These are phyloP conservation scores for Vanrija sp. DNA, from an alignment of 1,284 basidiomycete species.

Conservation along the genomic window DNA sequence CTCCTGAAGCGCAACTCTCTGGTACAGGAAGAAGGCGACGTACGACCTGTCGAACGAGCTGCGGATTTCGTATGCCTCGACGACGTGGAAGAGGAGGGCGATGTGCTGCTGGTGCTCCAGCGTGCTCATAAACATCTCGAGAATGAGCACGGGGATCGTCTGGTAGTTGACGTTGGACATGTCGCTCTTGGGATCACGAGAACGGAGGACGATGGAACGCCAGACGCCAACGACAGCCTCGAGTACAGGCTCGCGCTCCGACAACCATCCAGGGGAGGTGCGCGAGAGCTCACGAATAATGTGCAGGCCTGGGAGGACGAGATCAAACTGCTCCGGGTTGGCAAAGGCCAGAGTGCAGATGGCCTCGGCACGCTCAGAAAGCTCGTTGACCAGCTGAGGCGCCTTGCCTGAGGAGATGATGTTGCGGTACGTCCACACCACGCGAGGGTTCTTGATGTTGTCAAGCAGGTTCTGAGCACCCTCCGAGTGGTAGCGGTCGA, in stretches of 20 bases:
- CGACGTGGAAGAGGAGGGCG: constrained; percentile 84
- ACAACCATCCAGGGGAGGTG: constrained; percentile 58
- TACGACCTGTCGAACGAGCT: constrained; percentile 77
- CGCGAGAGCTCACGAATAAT: constrained; percentile 73
- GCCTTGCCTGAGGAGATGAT: constrained; percentile 74
- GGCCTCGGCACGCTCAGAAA: constrained; percentile 61
- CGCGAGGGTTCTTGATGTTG: constrained; percentile 67
- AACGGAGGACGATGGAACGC: constrained; percentile 53
- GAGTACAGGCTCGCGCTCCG: constrained; percentile 57
- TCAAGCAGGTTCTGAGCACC: constrained; percentile 80
- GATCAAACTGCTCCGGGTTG: constrained; percentile 55
- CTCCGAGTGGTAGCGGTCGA: constrained; percentile 84
- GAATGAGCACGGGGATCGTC: constrained; percentile 66
- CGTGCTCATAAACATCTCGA: constrained; percentile 68
- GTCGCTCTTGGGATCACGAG: constrained; percentile 39
- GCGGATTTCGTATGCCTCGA: constrained; percentile 75
- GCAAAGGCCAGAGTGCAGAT: constrained; percentile 62
- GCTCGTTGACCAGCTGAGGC: constrained; percentile 68
- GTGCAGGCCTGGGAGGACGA: constrained; percentile 65
- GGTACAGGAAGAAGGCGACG: constrained; percentile 83
- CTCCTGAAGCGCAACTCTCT: constrained; percentile 65
- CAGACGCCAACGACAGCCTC: constrained; percentile 69
- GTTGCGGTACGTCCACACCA: constrained; percentile 74
- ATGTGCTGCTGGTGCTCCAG: constrained; percentile 67
- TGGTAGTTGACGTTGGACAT: constrained; percentile 53